Conservation (phyloP, 2,329 filamentous ascomycete species). For the Purpureocillium takamizusanense region DNA sequence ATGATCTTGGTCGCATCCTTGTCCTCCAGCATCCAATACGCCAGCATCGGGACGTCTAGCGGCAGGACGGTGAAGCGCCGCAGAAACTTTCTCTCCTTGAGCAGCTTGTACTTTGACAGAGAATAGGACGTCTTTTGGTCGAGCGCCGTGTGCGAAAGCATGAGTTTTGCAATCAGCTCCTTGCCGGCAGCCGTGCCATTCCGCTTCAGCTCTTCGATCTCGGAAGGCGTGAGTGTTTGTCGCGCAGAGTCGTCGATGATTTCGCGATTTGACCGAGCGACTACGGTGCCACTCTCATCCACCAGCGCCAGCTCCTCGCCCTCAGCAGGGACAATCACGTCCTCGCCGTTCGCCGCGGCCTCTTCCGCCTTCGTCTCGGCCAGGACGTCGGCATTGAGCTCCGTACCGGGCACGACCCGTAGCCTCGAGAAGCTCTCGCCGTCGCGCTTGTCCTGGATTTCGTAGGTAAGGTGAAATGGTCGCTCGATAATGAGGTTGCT, state of each 20-base stretch:
- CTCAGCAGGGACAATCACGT: slow-evolving; percentile 25
- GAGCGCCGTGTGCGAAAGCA: slow-evolving; percentile 79
- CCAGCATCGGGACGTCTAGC: slow-evolving; percentile 67
- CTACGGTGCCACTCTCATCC: slow-evolving; percentile 32
- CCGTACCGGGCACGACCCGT: slow-evolving; percentile 69
- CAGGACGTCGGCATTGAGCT: slow-evolving; percentile 76
- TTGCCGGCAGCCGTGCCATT: slow-evolving; percentile 71
- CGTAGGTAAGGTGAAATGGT: slow-evolving; percentile 85
- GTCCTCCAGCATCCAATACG: slow-evolving; percentile 69
- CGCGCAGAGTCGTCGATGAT: slow-evolving; percentile 53
- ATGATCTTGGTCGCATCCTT: slow-evolving; percentile 73
- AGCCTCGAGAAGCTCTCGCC: slow-evolving; percentile 59
- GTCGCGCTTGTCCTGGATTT: slow-evolving; percentile 64
- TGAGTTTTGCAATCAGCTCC: slow-evolving; percentile 85
- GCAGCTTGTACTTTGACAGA: slow-evolving; percentile 87
- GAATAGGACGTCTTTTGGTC: slow-evolving; percentile 94
- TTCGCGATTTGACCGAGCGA: slow-evolving; percentile 48
- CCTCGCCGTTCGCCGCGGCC: slow-evolving; percentile 32
- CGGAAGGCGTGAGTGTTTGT: slow-evolving; percentile 69
- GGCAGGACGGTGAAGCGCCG: slow-evolving; percentile 79
- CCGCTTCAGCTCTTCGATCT: slow-evolving; percentile 65
- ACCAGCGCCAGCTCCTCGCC: slow-evolving; percentile 33
- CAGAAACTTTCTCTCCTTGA: slow-evolving; percentile 92
- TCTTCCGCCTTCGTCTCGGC: slow-evolving; percentile 30
- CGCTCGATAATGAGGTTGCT: slow-evolving; percentile 85